Evolutionary conservation across 257 asterid genomes (phyloP).

Genomic region (Solanum phureja): DNA sequence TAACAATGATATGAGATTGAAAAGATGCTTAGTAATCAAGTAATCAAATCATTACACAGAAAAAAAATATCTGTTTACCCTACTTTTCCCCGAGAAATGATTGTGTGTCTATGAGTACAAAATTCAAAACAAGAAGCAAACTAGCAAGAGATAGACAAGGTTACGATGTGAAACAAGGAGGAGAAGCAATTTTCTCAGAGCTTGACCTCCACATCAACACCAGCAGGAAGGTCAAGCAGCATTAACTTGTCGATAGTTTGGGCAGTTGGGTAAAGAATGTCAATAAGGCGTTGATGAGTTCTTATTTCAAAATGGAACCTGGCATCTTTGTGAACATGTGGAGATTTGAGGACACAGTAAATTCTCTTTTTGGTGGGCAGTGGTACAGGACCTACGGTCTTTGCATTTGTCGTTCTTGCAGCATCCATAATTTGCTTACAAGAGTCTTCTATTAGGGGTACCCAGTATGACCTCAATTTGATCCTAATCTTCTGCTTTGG

Average conservation of each 20-base stretch:
- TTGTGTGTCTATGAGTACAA: not conserved
- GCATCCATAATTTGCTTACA: slow-evolving; percentile 98
- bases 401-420: slow-evolving; percentile 77
- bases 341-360: slow-evolving; percentile 89
- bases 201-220: slow-evolving; percentile 98
- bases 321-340: slow-evolving; percentile 95
- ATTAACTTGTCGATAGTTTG: slow-evolving; percentile 93
- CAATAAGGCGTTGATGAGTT: slow-evolving; percentile 91
- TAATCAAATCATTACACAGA: not conserved
- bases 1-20: not conserved
- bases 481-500: slow-evolving; percentile 96
- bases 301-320: slow-evolving; percentile 93
- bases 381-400: slow-evolving; percentile 94
- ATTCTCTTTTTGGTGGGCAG: slow-evolving; percentile 79
- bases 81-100: not conserved
- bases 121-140: not conserved
- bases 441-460: slow-evolving; percentile 85
- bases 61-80: not conserved
- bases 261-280: slow-evolving; percentile 91
- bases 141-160: not conserved
- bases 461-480: slow-evolving; percentile 91
- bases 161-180: not conserved
- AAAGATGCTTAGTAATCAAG: not conserved
- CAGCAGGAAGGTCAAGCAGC: slow-evolving; percentile 96
- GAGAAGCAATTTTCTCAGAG: slow-evolving; percentile 27